phyloP scores from a whole-genome alignment of 495 filamentous ascomycete genomes.

The Talaromyces ruber region DNA sequence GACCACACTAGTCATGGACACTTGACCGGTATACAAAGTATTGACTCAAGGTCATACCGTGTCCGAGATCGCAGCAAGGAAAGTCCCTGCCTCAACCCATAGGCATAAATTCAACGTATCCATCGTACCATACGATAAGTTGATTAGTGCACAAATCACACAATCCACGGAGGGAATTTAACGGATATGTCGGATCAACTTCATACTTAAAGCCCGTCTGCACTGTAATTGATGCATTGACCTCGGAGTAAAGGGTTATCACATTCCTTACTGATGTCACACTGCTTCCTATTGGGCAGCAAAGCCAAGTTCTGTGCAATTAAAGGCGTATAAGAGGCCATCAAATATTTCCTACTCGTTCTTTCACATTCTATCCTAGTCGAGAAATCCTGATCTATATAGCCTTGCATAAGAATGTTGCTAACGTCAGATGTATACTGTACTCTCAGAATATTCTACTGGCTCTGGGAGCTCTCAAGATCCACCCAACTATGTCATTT shows the following conservation, averaged over 20 bases:
- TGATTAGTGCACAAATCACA: background rate
- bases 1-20: background rate
- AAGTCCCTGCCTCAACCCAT: background rate
- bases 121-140: background rate
- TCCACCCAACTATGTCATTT: slow-evolving; percentile 3
- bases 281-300: background rate
- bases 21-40: background rate
- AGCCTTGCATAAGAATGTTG: background rate
- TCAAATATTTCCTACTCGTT: background rate
- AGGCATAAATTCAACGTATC: background rate
- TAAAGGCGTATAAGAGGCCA: background rate
- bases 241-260: background rate
- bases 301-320: background rate
- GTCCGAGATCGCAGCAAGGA: background rate
- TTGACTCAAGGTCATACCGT: background rate
- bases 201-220: background rate
- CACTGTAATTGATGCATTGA: background rate
- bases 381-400: background rate
- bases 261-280: background rate
- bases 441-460: background rate
- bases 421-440: background rate
- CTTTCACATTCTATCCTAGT: slow-evolving; percentile 1
- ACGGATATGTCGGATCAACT: background rate
- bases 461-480: background rate
- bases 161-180: background rate